Percentiles rank a stretch among this genome's conserved stretches.
Evolutionary conservation across 352 stramenopile genomes (phyloP).

Genomic region (Phytophthora sansomeana): DNA sequence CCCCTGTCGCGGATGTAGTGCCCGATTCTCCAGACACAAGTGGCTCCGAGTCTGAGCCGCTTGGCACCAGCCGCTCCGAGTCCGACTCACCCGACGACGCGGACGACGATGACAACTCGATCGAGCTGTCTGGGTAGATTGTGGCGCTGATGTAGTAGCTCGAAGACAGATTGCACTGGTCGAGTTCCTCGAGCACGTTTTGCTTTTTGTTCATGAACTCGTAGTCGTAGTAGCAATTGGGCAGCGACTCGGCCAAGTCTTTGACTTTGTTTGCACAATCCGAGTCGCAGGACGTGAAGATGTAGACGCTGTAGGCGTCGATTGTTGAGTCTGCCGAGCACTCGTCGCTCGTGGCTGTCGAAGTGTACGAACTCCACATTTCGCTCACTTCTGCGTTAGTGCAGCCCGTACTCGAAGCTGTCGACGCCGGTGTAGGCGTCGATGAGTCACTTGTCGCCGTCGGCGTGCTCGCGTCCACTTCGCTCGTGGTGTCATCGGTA

Average conservation of each 20-base stretch:
- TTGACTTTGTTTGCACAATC: constrained; percentile 33
- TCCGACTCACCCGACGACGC: constrained; percentile 4
- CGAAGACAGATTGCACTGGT: constrained; percentile 7
- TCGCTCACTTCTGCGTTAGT: constrained; percentile 21
- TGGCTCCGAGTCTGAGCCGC: constrained; percentile 2
- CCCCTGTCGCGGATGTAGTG: too few relatives aligned
- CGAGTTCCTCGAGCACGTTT: constrained; percentile 25
- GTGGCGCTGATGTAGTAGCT: constrained; percentile 21
- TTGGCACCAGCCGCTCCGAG: neutral
- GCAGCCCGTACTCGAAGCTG: constrained; percentile 23
- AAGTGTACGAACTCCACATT: constrained; percentile 30
- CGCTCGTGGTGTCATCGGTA: constrained; percentile 8
- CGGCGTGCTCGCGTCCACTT: constrained; percentile 13
- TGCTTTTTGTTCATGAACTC: constrained; percentile 47
- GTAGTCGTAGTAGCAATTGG: constrained; percentile 50
- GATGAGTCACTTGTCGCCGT: constrained; percentile 1
- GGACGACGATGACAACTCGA: constrained; percentile 6
- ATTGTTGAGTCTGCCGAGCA: constrained; percentile 37
- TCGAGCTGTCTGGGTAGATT: constrained; percentile 14
- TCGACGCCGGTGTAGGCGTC: constrained; percentile 19
- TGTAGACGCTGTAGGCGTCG: constrained; percentile 36
- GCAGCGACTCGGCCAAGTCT: constrained; percentile 26
- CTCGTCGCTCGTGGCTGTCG: constrained; percentile 31
- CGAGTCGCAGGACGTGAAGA: constrained; percentile 41
- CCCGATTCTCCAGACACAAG: constrained; percentile 5